A percentile compares a stretch with the other conserved stretches of the same genome.
phyloP scores from a whole-genome alignment of 83 land plant species.

The Diphasiastrum complanatum region DNA sequence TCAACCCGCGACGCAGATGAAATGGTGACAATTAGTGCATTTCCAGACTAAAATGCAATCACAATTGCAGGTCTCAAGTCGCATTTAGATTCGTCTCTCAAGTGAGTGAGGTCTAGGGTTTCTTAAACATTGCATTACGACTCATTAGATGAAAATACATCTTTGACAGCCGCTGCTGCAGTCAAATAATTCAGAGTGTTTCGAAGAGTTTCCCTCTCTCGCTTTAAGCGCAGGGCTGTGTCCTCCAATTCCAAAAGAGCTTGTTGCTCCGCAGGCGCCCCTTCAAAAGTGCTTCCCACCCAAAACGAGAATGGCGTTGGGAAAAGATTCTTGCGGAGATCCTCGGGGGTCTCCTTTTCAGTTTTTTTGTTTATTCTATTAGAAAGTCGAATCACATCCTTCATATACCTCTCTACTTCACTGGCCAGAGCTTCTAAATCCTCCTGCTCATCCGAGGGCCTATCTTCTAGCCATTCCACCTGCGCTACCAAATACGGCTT shows the following conservation, averaged over 20 bases:
- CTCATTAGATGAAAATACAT: slow-evolving; percentile 67
- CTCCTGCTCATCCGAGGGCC: slow-evolving; percentile 54
- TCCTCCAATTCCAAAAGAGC: slow-evolving; percentile 91
- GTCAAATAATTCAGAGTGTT: slow-evolving; percentile 83
- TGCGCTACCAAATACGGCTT: slow-evolving; percentile 80
- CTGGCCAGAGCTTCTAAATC: slow-evolving; percentile 61
- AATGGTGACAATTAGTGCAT: too few species aligned
- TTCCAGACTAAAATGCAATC: too few species aligned
- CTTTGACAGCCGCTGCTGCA: slow-evolving; percentile 91
- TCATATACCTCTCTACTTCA: slow-evolving; percentile 83
- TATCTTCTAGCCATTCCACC: slow-evolving; percentile 88
- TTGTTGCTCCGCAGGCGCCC: slow-evolving; percentile 95
- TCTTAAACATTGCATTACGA: background rate
- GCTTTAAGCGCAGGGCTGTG: slow-evolving; percentile 67
- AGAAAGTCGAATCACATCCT: slow-evolving; percentile 80
- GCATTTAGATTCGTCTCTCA: too few species aligned
- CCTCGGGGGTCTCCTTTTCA: slow-evolving; percentile 60
- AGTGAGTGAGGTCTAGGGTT: too few species aligned
- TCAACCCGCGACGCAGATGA: too few species aligned
- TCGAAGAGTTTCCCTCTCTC: slow-evolving; percentile 81
- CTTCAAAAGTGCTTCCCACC: slow-evolving; percentile 89
- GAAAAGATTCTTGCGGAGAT: slow-evolving; percentile 62
- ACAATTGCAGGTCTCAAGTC: too few species aligned
- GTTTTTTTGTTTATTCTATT: slow-evolving; percentile 69
- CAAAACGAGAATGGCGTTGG: slow-evolving; percentile 97